Evolutionary conservation across 1,284 basidiomycete species (phyloP), one percentile per base, ranked within the genome.

Genomic region (Entoloma clypeatum): DNA sequence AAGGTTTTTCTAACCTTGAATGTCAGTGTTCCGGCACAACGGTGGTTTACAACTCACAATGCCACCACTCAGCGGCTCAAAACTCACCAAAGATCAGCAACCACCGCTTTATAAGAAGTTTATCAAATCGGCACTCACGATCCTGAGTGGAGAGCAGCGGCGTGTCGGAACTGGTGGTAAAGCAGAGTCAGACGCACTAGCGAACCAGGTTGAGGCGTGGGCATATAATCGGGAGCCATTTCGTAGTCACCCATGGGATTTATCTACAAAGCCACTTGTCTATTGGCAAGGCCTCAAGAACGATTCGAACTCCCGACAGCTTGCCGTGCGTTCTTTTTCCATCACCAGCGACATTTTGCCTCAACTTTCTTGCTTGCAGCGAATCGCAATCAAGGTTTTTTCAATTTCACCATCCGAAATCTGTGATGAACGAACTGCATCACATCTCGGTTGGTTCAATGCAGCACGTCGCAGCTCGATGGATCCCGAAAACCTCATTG

Each of bases 341-440:
- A 13, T 33, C 27, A 5, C 14, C 28, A 23, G 19, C 3, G 13
- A 22, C 18, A 38, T 22, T 16, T 23, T 21, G 25, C 23, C 39
- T n/a, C 33, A 8, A 34, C 16, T 38, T n/a, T 38, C 39, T 36
- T 23, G 16, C 17, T 7, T 16, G n/a, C 43, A 58, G 55, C 24
- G 21, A 19, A 28, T 59, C 23, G 56, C 51, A 11, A 40, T 57
- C 43, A 56, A 55, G 23, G 9, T 54, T 7, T 59, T 59, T 31
- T 56, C 53, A 2, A 55, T 59, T 25, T 48, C 52, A 3, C 56
- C 55, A 1, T 61, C 54, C 1, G 53, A 58, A 44, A 56, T 59
- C 6, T 59, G 57, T 31, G 55, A 61, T 45, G 55, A 59, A 28
- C 44, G 48, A 3, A 56, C 53, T 8, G 58, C 55, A 9, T 61